Evolutionary conservation across 2,329 filamentous ascomycete genomes (phyloP), one percentile per base, ranked within the genome.

Genomic region (Elsinoe ampelina): DNA sequence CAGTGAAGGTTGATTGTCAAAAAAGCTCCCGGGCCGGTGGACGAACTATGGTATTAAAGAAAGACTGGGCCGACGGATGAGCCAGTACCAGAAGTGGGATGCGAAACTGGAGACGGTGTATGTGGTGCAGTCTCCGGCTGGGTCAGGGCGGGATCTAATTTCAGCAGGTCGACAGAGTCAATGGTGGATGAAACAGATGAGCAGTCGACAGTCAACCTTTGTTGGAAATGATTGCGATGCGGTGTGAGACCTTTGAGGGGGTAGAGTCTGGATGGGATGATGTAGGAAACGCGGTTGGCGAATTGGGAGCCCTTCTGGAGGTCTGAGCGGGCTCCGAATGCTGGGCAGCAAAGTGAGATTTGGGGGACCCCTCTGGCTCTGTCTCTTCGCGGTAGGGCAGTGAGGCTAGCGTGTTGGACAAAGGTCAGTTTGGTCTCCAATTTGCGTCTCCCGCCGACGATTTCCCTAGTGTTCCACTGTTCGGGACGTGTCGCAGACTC

Each of bases 41-140:
- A 45, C 17, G 54, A 56, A 45, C 54, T 56, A 38, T 56, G 54
- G 54, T 56, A 56, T 56, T 56, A 56, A 42, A 52, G 26, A 45
- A 56, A 56, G 54, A 56, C 12, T 39, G 54, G 54, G 54, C 19
- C 54, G 54, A 39, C 32, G 32, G 48, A 52, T 39, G 48, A 52
- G 48, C 48, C 48, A 52, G 48, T 35, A 38, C 48, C 48, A 39
- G 48, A 52, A 32, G 32, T 52, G 48, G 22, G 32, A 50, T 50
- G 26, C 26, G 26, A 50, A 50, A 50, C 30, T 50, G 45, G 26
- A 50, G 45, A 17, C 30, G 26, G 45, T 34, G 32, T 50, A 35
- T 32, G 34, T 52, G 48, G 48, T 45, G 13, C 32, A 50, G 45
- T 50, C 45, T 50, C 45, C 35, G 32, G 35, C 41, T 52, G 48